A percentile compares a stretch with the other conserved stretches of the same genome.
Evolutionary conservation across 371 early-diverging fungal species (phyloP).

Genomic region (Syncephalastrum sp.): DNA sequence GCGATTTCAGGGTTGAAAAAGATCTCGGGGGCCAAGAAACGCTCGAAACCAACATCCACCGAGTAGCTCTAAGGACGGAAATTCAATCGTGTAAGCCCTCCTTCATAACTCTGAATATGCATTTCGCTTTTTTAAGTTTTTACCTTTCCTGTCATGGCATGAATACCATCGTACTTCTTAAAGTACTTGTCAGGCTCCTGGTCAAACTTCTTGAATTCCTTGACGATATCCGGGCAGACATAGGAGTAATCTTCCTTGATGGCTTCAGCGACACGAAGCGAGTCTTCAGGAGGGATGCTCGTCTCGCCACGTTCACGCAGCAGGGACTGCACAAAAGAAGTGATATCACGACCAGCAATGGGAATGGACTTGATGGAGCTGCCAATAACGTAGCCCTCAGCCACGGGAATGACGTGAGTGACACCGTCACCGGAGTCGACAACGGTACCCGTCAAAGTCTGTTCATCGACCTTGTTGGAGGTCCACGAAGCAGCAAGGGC

Average conservation of each 20-base stretch:
- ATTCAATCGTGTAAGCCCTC: background rate
- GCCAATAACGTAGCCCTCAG: slow-evolving; percentile 97
- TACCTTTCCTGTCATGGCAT: slow-evolving; percentile 86
- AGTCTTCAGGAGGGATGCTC: slow-evolving; percentile 94
- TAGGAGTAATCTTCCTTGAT: slow-evolving; percentile 97
- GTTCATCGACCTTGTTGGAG: slow-evolving; percentile 71
- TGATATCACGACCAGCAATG: slow-evolving; percentile 97
- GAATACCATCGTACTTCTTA: slow-evolving; percentile 79
- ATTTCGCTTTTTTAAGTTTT: background rate
- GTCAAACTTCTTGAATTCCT: slow-evolving; percentile 94
- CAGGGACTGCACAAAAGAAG: slow-evolving; percentile 94
- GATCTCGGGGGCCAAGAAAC: slow-evolving; percentile 97
- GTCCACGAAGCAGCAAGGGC: slow-evolving; percentile 91
- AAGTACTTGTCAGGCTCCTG: slow-evolving; percentile 87
- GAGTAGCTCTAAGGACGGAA: slow-evolving; percentile 63
- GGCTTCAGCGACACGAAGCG: slow-evolving; percentile 87
- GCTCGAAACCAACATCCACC: slow-evolving; percentile 96
- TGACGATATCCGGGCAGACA: slow-evolving; percentile 95
- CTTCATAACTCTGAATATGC: background rate
- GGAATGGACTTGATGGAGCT: slow-evolving; percentile 97
- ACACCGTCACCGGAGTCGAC: slow-evolving; percentile 87
- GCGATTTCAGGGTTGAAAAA: slow-evolving; percentile 98
- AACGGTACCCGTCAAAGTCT: slow-evolving; percentile 95
- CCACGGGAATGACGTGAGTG: slow-evolving; percentile 98
- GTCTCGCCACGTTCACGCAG: slow-evolving; percentile 94